phyloP scores from a whole-genome alignment of 2,329 filamentous ascomycete genomes.

The Fusarium duplospermum region DNA sequence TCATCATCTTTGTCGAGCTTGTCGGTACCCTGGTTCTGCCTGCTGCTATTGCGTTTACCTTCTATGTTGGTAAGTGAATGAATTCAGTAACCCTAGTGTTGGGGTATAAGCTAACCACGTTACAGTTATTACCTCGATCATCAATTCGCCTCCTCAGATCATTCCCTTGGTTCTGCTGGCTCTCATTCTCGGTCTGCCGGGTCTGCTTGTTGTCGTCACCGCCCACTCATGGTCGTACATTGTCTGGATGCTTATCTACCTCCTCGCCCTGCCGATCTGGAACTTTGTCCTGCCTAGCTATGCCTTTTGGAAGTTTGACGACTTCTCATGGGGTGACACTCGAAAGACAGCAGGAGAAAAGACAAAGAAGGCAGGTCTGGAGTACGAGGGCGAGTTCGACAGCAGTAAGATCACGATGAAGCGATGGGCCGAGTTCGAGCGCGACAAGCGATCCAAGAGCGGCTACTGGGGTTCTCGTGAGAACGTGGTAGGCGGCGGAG shows the following conservation, averaged over 20 bases:
- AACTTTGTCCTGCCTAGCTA: conserved; percentile 96
- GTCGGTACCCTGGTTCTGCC: conserved; percentile 94
- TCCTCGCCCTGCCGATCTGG: conserved; percentile 93
- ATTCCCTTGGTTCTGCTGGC: conserved; percentile 91
- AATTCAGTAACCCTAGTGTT: not conserved
- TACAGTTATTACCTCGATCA: conserved; percentile 85
- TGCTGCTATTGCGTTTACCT: conserved; percentile 95
- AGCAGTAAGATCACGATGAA: conserved; percentile 99
- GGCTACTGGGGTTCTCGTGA: conserved; percentile 66
- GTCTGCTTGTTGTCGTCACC: conserved; percentile 90
- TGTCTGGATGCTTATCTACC: conserved; percentile 96
- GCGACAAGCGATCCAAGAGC: conserved; percentile 64
- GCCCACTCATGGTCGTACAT: conserved; percentile 94
- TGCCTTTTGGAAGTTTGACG: conserved; percentile 99
- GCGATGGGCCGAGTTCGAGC: conserved; percentile 96
- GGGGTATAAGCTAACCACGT: conserved; percentile 9
- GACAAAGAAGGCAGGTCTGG: conserved; percentile 86
- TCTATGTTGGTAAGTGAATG: conserved; percentile 85
- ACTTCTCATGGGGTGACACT: conserved; percentile 99
- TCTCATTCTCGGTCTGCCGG: conserved; percentile 93
- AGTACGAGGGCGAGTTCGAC: conserved; percentile 96
- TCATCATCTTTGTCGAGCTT: conserved; percentile 95
- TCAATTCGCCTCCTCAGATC: conserved; percentile 79
- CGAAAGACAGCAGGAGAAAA: conserved; percentile 93
- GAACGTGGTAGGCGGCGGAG: conserved; percentile 56